A percentile compares a stretch with the other conserved stretches of the same genome.
phyloP scores from a whole-genome alignment of 2,329 filamentous ascomycete species.

The Coniochaeta sp. region DNA sequence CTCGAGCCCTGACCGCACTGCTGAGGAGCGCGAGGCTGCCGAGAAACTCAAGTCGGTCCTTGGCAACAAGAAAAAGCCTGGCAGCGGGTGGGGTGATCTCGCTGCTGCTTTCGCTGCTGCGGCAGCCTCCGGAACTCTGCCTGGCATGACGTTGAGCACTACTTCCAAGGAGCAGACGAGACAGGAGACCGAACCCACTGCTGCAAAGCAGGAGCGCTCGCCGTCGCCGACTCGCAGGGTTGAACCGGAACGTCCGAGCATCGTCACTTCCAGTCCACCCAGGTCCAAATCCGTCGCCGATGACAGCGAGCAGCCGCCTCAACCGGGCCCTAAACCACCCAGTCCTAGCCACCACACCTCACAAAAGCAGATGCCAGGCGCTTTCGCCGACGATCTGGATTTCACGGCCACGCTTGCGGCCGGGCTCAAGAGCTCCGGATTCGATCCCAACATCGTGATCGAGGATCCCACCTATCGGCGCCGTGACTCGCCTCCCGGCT shows the following conservation, averaged over 20 bases:
- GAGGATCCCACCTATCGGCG: constrained; percentile 56
- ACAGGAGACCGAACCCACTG: not conserved
- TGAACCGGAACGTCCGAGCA: constrained; percentile 1
- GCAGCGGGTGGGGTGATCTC: constrained; percentile 44
- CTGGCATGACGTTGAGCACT: not conserved
- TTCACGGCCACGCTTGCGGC: constrained; percentile 66
- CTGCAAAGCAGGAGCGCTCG: constrained; percentile 8
- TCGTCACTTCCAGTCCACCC: not conserved
- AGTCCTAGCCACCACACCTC: constrained; percentile 29
- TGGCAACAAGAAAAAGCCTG: constrained; percentile 9
- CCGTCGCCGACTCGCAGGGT: constrained; percentile 3
- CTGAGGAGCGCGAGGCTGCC: constrained; percentile 13
- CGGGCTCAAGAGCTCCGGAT: constrained; percentile 60
- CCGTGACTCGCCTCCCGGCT: constrained; percentile 56
- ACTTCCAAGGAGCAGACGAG: not conserved
- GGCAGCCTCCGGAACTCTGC: constrained; percentile 10
- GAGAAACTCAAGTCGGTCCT: not conserved
- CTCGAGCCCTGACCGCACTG: constrained; percentile 7
- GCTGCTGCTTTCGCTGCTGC: constrained; percentile 40
- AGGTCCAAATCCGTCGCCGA: constrained; percentile 24
- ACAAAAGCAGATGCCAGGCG: constrained; percentile 48
- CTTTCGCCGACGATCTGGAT: constrained; percentile 59
- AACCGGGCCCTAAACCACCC: constrained; percentile 50
- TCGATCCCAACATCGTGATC: constrained; percentile 64
- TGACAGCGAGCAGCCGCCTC: constrained; percentile 36